phyloP scores from a whole-genome alignment of 208 protist species.

The Spongospora subterranea region DNA sequence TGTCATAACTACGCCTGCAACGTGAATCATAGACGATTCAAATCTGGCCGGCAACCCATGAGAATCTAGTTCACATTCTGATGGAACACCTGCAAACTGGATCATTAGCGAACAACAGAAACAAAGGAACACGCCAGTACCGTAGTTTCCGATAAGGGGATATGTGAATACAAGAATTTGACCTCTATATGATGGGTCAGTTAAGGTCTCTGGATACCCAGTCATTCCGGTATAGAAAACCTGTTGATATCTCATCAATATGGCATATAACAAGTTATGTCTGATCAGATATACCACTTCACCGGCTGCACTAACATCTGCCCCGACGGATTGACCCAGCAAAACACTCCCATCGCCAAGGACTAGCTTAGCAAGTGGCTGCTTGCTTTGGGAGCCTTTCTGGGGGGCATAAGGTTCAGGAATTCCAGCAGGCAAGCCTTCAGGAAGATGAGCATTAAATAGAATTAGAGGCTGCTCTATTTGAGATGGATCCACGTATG shows the following conservation, averaged over 20 bases:
- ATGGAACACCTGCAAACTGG: not conserved
- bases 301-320: constrained; percentile 79
- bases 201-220: constrained; percentile 89
- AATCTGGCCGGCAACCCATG: constrained; percentile 91
- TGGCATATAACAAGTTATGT: not conserved
- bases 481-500: too few species aligned
- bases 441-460: too few species aligned
- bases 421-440: too few species aligned
- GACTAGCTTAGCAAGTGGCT: constrained; percentile 37
- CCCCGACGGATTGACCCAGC: constrained; percentile 91
- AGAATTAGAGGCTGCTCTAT: too few species aligned
- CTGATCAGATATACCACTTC: constrained; percentile 84
- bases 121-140: constrained; percentile 67
- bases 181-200: constrained; percentile 94
- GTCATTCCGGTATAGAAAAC: constrained; percentile 93
- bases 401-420: too few species aligned
- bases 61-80: constrained; percentile 79
- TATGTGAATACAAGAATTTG: constrained; percentile 98
- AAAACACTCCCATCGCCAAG: constrained; percentile 81
- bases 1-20: constrained; percentile 61
- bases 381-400: too few species aligned
- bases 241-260: not conserved
- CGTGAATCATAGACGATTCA: constrained; percentile 86
- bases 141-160: constrained; percentile 96
- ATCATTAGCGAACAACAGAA: not conserved